Evolutionary conservation across 1,284 basidiomycete genomes (phyloP).

Genomic region (Sanghuangporus baumii): DNA sequence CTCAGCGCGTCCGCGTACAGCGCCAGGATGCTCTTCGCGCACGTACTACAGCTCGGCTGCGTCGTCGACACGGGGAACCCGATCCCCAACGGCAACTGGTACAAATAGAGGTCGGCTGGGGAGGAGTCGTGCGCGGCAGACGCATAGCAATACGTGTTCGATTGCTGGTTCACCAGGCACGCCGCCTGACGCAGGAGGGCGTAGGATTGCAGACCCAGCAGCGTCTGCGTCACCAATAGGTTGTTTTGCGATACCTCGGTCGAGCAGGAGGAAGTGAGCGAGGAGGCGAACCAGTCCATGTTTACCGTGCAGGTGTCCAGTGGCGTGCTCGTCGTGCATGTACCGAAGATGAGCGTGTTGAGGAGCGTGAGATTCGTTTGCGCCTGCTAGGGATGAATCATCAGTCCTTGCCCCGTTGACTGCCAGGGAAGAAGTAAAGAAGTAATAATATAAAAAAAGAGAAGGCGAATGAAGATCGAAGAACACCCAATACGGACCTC

Average conservation of each 20-base stretch:
- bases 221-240: constrained; percentile 37
- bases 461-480: constrained; percentile 5
- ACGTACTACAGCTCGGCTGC: constrained; percentile 49
- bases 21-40: constrained; percentile 50
- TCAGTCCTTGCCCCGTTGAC: neutral
- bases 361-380: constrained; percentile 57
- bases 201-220: constrained; percentile 53
- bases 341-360: constrained; percentile 70
- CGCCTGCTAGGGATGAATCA: constrained; percentile 36
- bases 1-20: constrained; percentile 36
- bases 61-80: constrained; percentile 39
- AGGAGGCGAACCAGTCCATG: constrained; percentile 54
- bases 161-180: constrained; percentile 48
- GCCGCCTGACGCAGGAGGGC: constrained; percentile 48
- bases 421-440: neutral
- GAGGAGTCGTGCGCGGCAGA: constrained; percentile 48
- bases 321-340: constrained; percentile 56
- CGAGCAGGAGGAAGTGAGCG: constrained; percentile 43
- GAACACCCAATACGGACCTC: constrained; percentile 34
- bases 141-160: constrained; percentile 65
- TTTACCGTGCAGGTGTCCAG: constrained; percentile 48
- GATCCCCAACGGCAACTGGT: constrained; percentile 54
- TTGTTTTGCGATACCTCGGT: constrained; percentile 50
- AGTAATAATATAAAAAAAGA: constrained; percentile 9
- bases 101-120: constrained; percentile 61